phyloP scores from a whole-genome alignment of 306 rosid species.

The Cicer arietinum region DNA sequence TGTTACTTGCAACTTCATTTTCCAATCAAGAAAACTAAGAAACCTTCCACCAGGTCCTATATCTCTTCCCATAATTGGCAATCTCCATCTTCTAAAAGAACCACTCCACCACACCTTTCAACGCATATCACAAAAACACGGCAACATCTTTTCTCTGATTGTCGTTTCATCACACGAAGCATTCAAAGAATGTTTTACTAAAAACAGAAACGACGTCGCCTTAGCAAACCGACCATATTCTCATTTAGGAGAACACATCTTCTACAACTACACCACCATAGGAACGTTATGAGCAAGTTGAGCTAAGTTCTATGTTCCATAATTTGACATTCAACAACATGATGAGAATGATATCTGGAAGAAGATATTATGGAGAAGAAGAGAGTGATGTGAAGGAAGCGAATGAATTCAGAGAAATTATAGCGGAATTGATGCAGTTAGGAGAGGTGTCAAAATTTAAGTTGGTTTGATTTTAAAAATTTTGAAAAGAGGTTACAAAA shows the following conservation, averaged over 20 bases:
- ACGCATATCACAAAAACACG: conserved; percentile 45
- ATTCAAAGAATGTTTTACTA: conserved; percentile 62
- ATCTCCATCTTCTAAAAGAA: conserved; percentile 53
- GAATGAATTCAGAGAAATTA: background rate
- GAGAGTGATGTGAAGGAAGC: conserved; percentile 9
- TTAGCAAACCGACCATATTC: conserved; percentile 55
- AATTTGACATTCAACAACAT: conserved; percentile 57
- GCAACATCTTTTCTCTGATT: conserved; percentile 43
- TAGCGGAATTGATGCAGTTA: background rate
- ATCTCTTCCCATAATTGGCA: conserved; percentile 59
- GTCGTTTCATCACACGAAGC: conserved; percentile 42
- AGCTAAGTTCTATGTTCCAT: conserved; percentile 39
- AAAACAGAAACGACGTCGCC: conserved; percentile 49
- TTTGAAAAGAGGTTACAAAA: conserved; percentile 3
- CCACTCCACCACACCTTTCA: conserved; percentile 51
- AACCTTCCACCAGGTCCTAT: conserved; percentile 60
- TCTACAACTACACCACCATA: conserved; percentile 58
- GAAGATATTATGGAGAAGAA: background rate
- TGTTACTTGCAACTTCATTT: background rate
- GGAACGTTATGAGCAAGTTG: conserved; percentile 33
- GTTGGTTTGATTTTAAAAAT: conserved; percentile 24
- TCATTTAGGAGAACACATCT: conserved; percentile 48
- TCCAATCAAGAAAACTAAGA: conserved; percentile 7
- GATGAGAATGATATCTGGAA: conserved; percentile 38
- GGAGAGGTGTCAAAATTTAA: background rate